Evolutionary conservation across 2,329 filamentous ascomycete species (phyloP), one percentile per base, ranked within the genome.

Genomic region (Hymenoscyphus occultus): DNA sequence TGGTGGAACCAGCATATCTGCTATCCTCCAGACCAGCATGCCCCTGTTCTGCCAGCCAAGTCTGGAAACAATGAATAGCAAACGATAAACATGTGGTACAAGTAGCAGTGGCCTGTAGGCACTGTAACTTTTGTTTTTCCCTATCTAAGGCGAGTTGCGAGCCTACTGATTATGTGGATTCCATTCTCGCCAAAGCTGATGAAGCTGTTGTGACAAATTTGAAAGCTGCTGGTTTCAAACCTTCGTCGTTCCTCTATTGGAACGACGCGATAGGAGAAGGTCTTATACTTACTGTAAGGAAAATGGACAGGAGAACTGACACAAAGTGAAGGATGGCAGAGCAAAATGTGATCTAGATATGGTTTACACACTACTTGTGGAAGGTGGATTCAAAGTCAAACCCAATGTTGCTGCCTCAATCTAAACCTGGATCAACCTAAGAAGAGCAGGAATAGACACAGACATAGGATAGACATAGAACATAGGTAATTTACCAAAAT

Each of bases 291-390:
- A 28, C 28, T 28, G 28, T 28, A 45, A 60, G 12, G 68, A 74
- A 1, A 79, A 79, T 64, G 77, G 77, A 0, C 60, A 67, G 22
- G 69, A 72, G 40, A 79, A 77, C 60, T 60, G 78, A 42, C 64
- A 70, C 12, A 73, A 67, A 10, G 61, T 76, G 65, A 71, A 67
- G 62, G 56, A 13, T 2, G 64, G 74, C 39, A 64, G 71, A 4
- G 65, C 62, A 13, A 70, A 68, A 32, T 75, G 73, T 64, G 74
- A 76, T 62, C 70, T 70, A 1, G 14, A 56, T 12, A 65, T 59
- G 12, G 64, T 75, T 19, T 75, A 42, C 35, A 70, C 66, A 5
- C 54, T 66, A 19, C 59, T 70, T 60, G 63, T 67, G 65, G 61
- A 63, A 7, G 68, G 67, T 51, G 68, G 68, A 35, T 67, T 54